Base-by-base conservation (phyloP, 2,329 filamentous ascomycete species). In the Biscogniauxia marginata region DNA sequence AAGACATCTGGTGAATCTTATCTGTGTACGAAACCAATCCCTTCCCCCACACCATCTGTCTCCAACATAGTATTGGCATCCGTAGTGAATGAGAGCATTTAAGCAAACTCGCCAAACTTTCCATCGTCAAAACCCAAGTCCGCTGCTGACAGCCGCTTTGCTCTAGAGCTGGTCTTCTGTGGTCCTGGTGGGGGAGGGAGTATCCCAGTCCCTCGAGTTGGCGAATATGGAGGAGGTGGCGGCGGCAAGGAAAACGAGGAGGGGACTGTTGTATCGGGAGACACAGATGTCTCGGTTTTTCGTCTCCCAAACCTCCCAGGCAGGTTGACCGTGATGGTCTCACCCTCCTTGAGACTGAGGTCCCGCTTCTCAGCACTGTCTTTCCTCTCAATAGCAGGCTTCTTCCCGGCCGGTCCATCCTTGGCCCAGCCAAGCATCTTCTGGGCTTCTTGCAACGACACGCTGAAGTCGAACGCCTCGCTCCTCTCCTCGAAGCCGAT, bases 401-500 rank as follows among this genome's bases (percentile, higher is more conserved):
- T 74, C 63, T 73, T 71, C 64, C 68, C 62, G 20, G 70, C 65
- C 20, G 67, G 67, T 7, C 67, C 73, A 46, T 67, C 70, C 30
- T 77, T 75, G 13, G 85, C 83, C 68, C 88, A 78, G 0, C 85
- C 87, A 6, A 93, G 73, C 1, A 85, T 83, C 72, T 89, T 88
- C 65, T 88, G 79, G 19, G 87, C 88, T 71, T 95, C 91, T 73
- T 93, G 89, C 70, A 96, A 75, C 16, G 88, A 84, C 51, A 96
- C 88, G 59, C 85, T 84, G 67, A 96, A 92, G 70, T 96, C 91
- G 65, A 96, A 93, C 1, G 92, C 90, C 65, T 93, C 90, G 67
- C 84, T 86, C 50, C 92, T 79, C 73, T 96, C 91, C 77, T 96
- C 91, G 69, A 96, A 96, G 8, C 91, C 92, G 63, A 96, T 84